These are phyloP conservation scores for Hypomyces perniciosus DNA, from an alignment of 2,329 filamentous ascomycete genomes.

Conservation along the genomic window DNA sequence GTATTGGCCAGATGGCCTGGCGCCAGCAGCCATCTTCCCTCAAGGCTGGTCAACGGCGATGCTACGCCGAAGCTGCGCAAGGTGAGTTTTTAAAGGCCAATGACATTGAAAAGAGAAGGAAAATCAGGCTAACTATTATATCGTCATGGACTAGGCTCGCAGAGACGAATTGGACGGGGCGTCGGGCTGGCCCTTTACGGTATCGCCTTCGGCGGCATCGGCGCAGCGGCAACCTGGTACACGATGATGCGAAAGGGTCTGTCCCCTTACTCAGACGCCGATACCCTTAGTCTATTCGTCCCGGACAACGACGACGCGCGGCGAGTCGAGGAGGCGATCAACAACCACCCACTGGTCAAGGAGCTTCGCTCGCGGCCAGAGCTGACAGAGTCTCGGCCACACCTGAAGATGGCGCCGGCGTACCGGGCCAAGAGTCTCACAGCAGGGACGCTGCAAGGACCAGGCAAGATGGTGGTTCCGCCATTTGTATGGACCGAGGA, in stretches of 20 bases:
- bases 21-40: conserved; percentile 13
- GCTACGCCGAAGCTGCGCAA: conserved; percentile 20
- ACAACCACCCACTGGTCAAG: conserved; percentile 66
- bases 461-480: conserved; percentile 71
- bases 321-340: conserved; percentile 67
- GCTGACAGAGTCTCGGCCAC: conserved; percentile 72
- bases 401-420: conserved; percentile 72
- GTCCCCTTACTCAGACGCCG: conserved; percentile 53
- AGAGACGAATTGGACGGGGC: conserved; percentile 19
- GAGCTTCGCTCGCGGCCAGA: conserved; percentile 60
- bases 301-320: conserved; percentile 48
- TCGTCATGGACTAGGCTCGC: conserved; percentile 9
- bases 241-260: conserved; percentile 29
- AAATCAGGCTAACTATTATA: background rate
- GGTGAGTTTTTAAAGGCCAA: conserved; percentile 17
- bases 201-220: conserved; percentile 24
- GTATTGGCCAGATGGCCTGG: conserved; percentile 19
- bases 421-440: conserved; percentile 74
- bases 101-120: background rate
- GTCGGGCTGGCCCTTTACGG: conserved; percentile 24
- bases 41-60: conserved; percentile 16
- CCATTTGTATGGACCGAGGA: conserved; percentile 71
- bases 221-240: conserved; percentile 32
- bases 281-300: conserved; percentile 62
- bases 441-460: conserved; percentile 69